phyloP scores from a whole-genome alignment of 73 alveolate genomes.

The Tetrahymena malaccensis region DNA sequence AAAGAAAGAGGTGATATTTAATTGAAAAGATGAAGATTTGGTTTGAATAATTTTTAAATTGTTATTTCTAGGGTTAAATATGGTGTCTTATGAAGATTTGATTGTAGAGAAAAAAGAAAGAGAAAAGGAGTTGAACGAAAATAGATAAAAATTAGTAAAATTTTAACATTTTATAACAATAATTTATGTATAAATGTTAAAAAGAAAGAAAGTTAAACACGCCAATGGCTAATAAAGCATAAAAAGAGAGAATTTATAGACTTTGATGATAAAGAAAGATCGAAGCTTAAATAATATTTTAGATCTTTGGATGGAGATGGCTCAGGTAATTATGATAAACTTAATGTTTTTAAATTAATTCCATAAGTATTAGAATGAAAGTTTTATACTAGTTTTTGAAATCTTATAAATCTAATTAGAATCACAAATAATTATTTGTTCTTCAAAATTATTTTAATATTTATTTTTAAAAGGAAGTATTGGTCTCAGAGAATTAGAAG shows the following conservation, averaged over 20 bases:
- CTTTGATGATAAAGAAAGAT: conserved; percentile 73
- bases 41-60: background rate
- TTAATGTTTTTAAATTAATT: too few relatives aligned
- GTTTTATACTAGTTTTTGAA: background rate
- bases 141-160: background rate
- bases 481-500: conserved; percentile 85
- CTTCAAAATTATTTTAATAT: background rate
- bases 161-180: background rate
- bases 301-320: conserved; percentile 77
- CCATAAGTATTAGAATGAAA: too few relatives aligned
- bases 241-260: conserved; percentile 69
- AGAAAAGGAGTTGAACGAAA: background rate
- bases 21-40: background rate
- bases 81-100: background rate
- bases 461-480: conserved; percentile 49
- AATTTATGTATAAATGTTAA: background rate
- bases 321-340: conserved; percentile 5
- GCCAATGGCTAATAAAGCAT: conserved; percentile 61
- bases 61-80: background rate
- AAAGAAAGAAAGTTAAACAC: conserved; percentile 35
- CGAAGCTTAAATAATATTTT: conserved; percentile 63
- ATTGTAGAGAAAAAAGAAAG: background rate
- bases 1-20: background rate
- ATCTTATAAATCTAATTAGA: background rate
- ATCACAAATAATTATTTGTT: background rate